phyloP scores from a whole-genome alignment of 78 protist species.

The Dictyostelium purpureum region DNA sequence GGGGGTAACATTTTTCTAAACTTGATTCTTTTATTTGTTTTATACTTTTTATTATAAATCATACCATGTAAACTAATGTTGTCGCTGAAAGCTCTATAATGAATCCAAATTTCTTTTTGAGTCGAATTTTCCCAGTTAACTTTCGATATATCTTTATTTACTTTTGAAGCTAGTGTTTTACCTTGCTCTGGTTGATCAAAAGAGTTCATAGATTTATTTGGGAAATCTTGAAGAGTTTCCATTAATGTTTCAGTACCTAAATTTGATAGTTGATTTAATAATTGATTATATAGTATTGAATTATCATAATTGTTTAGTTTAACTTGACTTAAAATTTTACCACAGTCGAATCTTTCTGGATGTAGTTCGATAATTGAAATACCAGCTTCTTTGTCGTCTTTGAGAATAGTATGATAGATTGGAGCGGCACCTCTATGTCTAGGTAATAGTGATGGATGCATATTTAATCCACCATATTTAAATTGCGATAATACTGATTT shows the following conservation, averaged over 20 bases:
- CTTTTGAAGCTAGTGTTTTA: slow-evolving; percentile 19
- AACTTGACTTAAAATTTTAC: slow-evolving; percentile 54
- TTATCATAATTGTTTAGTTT: background rate
- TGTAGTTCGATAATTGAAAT: slow-evolving; percentile 74
- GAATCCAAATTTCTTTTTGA: background rate
- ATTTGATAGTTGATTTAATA: background rate
- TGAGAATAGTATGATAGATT: slow-evolving; percentile 67
- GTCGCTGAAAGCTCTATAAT: slow-evolving; percentile 58
- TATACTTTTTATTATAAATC: background rate
- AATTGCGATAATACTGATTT: slow-evolving; percentile 19
- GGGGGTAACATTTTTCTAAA: slow-evolving; percentile 22
- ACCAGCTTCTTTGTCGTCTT: slow-evolving; percentile 76
- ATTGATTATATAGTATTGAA: slow-evolving; percentile 3
- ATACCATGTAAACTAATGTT: background rate
- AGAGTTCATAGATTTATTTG: background rate
- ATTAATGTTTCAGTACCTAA: background rate
- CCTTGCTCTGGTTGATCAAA: slow-evolving; percentile 13
- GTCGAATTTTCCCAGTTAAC: background rate
- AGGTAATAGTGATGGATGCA: slow-evolving; percentile 89
- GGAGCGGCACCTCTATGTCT: slow-evolving; percentile 87
- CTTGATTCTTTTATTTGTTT: background rate
- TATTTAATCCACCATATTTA: slow-evolving; percentile 79
- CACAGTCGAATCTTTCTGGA: slow-evolving; percentile 57
- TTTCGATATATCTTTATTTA: slow-evolving; percentile 5
- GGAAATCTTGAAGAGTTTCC: background rate